Evolutionary conservation across 495 filamentous ascomycete genomes (phyloP).

Genomic region (Schizothecium vesticola): DNA sequence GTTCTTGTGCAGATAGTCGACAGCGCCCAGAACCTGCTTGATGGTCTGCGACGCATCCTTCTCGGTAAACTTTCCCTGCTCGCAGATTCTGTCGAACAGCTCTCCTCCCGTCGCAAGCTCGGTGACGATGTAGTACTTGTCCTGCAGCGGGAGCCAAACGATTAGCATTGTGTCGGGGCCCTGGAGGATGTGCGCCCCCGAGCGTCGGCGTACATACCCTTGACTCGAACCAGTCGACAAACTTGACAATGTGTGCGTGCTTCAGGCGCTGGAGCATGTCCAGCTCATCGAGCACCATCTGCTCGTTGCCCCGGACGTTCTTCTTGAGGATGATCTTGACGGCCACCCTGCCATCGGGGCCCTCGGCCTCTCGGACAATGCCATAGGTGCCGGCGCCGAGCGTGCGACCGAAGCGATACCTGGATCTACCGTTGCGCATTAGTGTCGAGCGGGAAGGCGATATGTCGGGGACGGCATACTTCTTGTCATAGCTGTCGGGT

Average conservation of each 20-base stretch:
- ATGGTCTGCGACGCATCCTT: constrained; percentile 98
- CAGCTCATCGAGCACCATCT: constrained; percentile 98
- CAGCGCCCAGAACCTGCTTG: constrained; percentile 87
- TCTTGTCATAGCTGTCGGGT: constrained; percentile 97
- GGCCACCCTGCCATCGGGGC: constrained; percentile 78
- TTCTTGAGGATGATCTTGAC: constrained; percentile 99
- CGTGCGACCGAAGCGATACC: constrained; percentile 88
- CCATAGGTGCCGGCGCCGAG: constrained; percentile 97
- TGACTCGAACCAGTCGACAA: constrained; percentile 99
- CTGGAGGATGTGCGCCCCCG: not conserved
- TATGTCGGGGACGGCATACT: constrained; percentile 49
- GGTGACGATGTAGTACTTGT: constrained; percentile 99
- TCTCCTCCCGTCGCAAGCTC: constrained; percentile 95
- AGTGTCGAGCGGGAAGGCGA: constrained; percentile 7
- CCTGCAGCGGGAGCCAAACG: constrained; percentile 48
- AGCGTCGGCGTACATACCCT: constrained; percentile 47
- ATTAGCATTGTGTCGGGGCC: constrained; percentile 8
- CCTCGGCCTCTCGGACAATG: constrained; percentile 92
- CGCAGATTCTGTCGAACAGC: constrained; percentile 96
- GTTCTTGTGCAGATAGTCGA: constrained; percentile 89
- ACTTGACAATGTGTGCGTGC: constrained; percentile 95
- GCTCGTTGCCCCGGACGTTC: constrained; percentile 95
- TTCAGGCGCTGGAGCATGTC: constrained; percentile 82
- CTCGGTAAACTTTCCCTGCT: constrained; percentile 97
- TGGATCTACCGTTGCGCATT: constrained; percentile 48